phyloP scores from a whole-genome alignment of 2,329 filamentous ascomycete genomes.

The Purpureocillium lavendulum region DNA sequence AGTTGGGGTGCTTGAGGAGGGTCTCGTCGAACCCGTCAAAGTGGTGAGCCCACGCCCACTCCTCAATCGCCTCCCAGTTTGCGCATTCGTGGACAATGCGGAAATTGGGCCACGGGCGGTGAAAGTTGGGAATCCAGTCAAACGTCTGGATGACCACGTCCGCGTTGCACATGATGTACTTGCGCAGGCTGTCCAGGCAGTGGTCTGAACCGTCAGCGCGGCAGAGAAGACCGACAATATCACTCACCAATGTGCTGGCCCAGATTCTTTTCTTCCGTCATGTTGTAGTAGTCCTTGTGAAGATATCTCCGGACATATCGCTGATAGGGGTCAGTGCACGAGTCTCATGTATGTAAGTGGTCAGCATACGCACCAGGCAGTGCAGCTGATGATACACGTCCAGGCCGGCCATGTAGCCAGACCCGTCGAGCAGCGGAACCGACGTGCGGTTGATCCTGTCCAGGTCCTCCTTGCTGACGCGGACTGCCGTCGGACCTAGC shows the following conservation, averaged over 20 bases:
- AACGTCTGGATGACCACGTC: slow-evolving; percentile 4
- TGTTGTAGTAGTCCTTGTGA: slow-evolving; percentile 6
- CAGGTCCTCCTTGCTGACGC: slow-evolving; percentile 2
- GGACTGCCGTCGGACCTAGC: slow-evolving; percentile 1
- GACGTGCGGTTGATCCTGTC: slow-evolving; percentile 5
- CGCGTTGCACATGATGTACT: slow-evolving; percentile 6
- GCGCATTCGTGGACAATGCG: slow-evolving; percentile 4
- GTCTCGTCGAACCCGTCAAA: slow-evolving; percentile 4
- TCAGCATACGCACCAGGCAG: slow-evolving; percentile 1
- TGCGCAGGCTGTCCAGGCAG: slow-evolving; percentile 4
- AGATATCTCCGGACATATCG: slow-evolving; percentile 3
- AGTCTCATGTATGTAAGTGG: not conserved
- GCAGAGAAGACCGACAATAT: not conserved
- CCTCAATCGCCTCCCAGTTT: slow-evolving; percentile 4
- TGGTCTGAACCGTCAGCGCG: not conserved
- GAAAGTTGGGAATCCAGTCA: slow-evolving; percentile 6
- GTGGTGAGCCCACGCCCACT: slow-evolving; percentile 4
- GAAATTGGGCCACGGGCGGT: slow-evolving; percentile 5
- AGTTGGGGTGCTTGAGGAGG: slow-evolving; percentile 4
- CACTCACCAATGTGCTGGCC: slow-evolving; percentile 4
- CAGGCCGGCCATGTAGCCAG: slow-evolving; percentile 4
- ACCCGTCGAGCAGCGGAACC: slow-evolving; percentile 2
- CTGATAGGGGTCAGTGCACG: not conserved
- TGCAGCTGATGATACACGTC: slow-evolving; percentile 6
- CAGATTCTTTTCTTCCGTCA: slow-evolving; percentile 5